phyloP scores from a whole-genome alignment of 2,329 filamentous ascomycete genomes.

The Diaporthe sp. region DNA sequence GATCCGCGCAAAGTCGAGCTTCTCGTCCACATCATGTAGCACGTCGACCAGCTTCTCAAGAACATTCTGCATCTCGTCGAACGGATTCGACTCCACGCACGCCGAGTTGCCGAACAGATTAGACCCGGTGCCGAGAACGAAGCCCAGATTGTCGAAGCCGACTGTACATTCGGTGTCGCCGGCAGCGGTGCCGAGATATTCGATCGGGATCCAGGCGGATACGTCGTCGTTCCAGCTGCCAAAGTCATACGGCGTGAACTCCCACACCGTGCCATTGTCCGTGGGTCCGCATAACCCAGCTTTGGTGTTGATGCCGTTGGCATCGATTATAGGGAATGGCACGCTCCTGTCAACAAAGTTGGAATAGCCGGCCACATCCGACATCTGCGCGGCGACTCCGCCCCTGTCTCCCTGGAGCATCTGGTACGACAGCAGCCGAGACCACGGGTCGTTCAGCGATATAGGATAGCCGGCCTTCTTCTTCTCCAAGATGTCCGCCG shows the following conservation, averaged over 20 bases:
- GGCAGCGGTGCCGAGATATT: constrained; percentile 9
- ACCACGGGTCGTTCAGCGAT: constrained; percentile 21
- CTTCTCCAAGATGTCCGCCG: not conserved
- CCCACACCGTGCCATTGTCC: constrained; percentile 20
- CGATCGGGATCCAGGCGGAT: constrained; percentile 16
- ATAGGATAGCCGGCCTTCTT: constrained; percentile 9
- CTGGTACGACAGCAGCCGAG: constrained; percentile 28
- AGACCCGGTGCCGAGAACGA: not conserved
- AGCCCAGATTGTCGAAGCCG: constrained; percentile 21
- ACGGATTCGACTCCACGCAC: constrained; percentile 10
- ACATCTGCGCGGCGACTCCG: not conserved
- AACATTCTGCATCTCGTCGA: not conserved
- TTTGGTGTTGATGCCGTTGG: constrained; percentile 11
- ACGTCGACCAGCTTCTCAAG: not conserved
- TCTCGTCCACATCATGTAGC: constrained; percentile 19
- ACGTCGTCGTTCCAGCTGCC: constrained; percentile 30
- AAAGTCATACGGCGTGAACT: constrained; percentile 29
- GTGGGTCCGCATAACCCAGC: constrained; percentile 2
- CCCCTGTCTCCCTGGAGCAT: constrained; percentile 14
- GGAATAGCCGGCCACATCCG: not conserved
- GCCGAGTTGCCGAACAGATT: constrained; percentile 22
- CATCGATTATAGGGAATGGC: constrained; percentile 20
- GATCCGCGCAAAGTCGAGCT: constrained; percentile 3
- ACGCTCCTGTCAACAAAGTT: not conserved
- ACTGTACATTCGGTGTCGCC: constrained; percentile 15